Conservation (phyloP, 257 asterid genomes). For the Paulownia fortunei region DNA sequence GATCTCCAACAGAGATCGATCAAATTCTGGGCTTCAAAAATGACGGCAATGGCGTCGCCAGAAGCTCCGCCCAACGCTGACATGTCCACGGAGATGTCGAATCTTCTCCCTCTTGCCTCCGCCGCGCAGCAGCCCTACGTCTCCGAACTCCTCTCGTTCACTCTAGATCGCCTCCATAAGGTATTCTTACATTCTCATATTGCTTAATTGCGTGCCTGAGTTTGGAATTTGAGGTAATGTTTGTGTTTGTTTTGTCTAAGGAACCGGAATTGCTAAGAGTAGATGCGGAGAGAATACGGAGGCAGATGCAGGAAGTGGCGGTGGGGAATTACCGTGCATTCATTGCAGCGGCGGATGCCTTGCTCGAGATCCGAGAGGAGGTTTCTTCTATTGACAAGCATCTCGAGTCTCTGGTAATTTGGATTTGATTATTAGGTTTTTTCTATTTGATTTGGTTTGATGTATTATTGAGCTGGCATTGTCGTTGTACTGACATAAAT, state of each 20-base stretch:
- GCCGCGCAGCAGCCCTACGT: constrained; percentile 91
- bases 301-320: constrained; percentile 99
- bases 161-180: constrained; percentile 98
- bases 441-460: constrained; percentile 20
- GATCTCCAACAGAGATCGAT: constrained; percentile 43
- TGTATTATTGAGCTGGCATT: constrained; percentile 35
- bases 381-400: constrained; percentile 87
- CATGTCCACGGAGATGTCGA: constrained; percentile 50
- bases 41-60: constrained; percentile 65
- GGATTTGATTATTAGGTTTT: not conserved
- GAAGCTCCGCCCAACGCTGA: constrained; percentile 54
- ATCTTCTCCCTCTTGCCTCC: constrained; percentile 82
- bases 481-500: constrained; percentile 7
- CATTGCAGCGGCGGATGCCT: constrained; percentile 89
- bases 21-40: constrained; percentile 28
- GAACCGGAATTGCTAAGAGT: constrained; percentile 95
- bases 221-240: constrained; percentile 23
- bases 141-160: constrained; percentile 93
- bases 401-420: constrained; percentile 80
- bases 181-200: constrained; percentile 38
- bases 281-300: constrained; percentile 92
- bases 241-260: constrained; percentile 37
- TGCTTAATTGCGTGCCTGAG: constrained; percentile 22
- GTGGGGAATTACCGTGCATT: constrained; percentile 93
- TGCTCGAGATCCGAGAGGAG: constrained; percentile 83